Percentiles rank a stretch among this genome's conserved stretches.
These are phyloP conservation scores for Boletellus sp. DNA, from an alignment of 768 basidiomycete species.

Conservation along the genomic window DNA sequence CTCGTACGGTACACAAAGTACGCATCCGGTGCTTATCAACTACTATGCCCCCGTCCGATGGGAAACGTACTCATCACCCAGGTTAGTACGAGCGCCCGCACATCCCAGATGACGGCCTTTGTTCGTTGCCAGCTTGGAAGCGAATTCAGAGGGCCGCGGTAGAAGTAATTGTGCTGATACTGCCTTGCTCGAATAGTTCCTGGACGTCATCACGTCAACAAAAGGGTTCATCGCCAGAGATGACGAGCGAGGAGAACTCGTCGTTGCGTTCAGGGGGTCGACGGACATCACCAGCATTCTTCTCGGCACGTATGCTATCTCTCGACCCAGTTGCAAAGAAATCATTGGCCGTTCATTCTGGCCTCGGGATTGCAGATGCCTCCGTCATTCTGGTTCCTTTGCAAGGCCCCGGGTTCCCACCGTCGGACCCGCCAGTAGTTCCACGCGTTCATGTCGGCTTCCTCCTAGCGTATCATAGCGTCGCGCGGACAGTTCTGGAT, in stretches of 20 bases:
- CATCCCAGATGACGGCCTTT: background rate
- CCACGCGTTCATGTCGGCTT: conserved; percentile 35
- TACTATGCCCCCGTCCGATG: conserved; percentile 45
- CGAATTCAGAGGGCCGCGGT: too few species aligned
- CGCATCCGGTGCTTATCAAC: conserved; percentile 48
- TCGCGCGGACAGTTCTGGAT: conserved; percentile 30
- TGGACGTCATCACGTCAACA: conserved; percentile 33
- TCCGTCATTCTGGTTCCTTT: conserved; percentile 20
- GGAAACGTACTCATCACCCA: conserved; percentile 41
- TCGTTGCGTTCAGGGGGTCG: conserved; percentile 42
- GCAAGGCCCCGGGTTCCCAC: conserved; percentile 26
- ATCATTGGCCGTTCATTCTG: background rate
- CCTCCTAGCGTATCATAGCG: conserved; percentile 33
- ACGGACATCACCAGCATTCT: conserved; percentile 22
- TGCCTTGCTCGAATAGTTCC: conserved; percentile 30
- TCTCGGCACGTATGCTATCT: conserved; percentile 12
- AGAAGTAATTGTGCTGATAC: background rate
- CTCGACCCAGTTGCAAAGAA: background rate
- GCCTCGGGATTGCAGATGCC: conserved; percentile 12
- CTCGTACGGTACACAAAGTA: conserved; percentile 47
- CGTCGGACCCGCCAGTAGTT: background rate
- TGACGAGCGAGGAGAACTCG: conserved; percentile 38
- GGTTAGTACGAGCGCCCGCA: conserved; percentile 26
- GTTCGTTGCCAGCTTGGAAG: background rate
- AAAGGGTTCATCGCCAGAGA: conserved; percentile 47